Conservation (phyloP, 1,284 basidiomycete genomes). For the Tylopilus sp. region DNA sequence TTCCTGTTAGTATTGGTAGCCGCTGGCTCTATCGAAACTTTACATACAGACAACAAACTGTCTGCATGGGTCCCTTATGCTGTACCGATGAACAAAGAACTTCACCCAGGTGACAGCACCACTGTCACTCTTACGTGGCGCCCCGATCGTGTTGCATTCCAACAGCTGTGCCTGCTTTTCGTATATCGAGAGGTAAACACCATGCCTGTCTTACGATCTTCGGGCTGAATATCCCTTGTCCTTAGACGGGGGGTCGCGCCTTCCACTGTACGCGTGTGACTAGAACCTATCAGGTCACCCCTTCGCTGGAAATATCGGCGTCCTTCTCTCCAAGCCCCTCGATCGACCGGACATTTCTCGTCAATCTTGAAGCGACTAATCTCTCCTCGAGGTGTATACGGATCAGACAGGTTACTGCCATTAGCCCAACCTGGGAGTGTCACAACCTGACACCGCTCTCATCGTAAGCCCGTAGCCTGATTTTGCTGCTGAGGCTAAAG, state of each 20-base stretch:
- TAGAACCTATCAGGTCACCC: conserved; percentile 55
- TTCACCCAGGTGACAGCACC: conserved; percentile 41
- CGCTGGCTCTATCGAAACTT: conserved; percentile 17
- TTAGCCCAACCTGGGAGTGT: conserved; percentile 66
- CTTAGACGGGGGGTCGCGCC: conserved; percentile 42
- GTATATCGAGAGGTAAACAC: conserved; percentile 64
- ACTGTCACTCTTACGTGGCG: conserved; percentile 53
- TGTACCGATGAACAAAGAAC: conserved; percentile 40
- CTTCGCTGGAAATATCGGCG: conserved; percentile 50
- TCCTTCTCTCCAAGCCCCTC: conserved; percentile 48
- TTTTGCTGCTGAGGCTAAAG: conserved; percentile 13
- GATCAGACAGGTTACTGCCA: conserved; percentile 53
- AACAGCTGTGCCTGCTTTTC: conserved; percentile 58
- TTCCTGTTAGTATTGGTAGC: conserved; percentile 28
- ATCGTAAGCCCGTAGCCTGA: conserved; percentile 40
- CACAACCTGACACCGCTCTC: conserved; percentile 32
- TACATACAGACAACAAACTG: conserved; percentile 53
- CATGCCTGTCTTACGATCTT: not conserved
- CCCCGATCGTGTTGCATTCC: conserved; percentile 44
- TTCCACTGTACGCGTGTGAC: conserved; percentile 57
- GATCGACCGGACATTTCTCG: conserved; percentile 46
- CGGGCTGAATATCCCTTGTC: not conserved
- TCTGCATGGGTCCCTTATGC: conserved; percentile 43
- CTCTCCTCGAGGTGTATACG: conserved; percentile 40
- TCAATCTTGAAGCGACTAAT: conserved; percentile 62